A percentile compares a stretch with the other conserved stretches of the same genome.
phyloP scores from a whole-genome alignment of 177 flowering plant genomes.

The Vitis hybrid region DNA sequence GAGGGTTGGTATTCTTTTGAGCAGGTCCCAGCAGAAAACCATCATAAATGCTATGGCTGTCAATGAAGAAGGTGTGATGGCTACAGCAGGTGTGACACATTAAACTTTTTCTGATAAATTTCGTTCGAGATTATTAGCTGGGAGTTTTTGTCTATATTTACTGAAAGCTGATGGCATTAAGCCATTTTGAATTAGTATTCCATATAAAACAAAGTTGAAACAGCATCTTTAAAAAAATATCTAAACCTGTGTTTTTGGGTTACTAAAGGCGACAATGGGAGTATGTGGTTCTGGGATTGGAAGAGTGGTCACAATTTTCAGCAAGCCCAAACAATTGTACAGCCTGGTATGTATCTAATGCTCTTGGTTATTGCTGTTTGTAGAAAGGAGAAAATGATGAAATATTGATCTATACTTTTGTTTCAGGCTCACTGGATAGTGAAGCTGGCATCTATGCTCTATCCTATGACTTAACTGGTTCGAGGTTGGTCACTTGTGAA shows the following conservation, averaged over 20 bases:
- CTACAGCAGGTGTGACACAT: conserved; percentile 67
- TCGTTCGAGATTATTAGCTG: background rate
- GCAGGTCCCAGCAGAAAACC: conserved; percentile 98
- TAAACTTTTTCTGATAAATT: background rate
- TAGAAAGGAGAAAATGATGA: background rate
- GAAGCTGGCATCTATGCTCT: conserved; percentile 97
- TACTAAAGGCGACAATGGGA: conserved; percentile 90
- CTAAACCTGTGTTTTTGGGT: background rate
- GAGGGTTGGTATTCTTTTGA: conserved; percentile 3
- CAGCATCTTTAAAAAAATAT: background rate
- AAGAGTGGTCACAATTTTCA: conserved; percentile 97
- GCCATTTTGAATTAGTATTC: background rate
- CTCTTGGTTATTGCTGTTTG: background rate
- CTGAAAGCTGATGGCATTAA: background rate
- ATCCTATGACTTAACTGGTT: conserved; percentile 79
- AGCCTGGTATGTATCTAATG: conserved; percentile 70
- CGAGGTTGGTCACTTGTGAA: conserved; percentile 92
- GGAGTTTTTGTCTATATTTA: background rate
- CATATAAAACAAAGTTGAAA: background rate
- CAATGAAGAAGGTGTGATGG: conserved; percentile 95
- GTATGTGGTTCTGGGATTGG: conserved; percentile 99
- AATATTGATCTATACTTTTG: background rate
- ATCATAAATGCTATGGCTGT: conserved; percentile 93
- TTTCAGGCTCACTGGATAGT: conserved; percentile 94
- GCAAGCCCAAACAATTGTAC: conserved; percentile 93